Conservation (phyloP, 129 eudicot genomes). For the Oenanthe sinensis region DNA sequence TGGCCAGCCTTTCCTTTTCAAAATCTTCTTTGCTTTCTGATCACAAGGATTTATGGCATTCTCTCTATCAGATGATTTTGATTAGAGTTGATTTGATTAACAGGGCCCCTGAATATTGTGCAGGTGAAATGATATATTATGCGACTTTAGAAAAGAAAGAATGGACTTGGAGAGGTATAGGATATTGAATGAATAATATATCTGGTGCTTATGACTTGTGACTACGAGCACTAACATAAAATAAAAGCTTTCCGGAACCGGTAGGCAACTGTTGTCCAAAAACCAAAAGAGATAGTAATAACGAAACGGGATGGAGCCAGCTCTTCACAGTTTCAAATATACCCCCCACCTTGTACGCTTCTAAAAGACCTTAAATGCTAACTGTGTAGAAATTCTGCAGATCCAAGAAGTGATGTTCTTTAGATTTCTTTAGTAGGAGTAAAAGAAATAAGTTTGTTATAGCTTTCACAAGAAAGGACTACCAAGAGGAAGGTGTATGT, state of each 20-base stretch:
- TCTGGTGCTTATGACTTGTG: constrained; percentile 9
- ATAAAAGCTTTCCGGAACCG: neutral
- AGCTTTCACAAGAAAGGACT: constrained; percentile 21
- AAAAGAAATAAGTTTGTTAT: constrained; percentile 28
- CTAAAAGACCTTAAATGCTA: constrained; percentile 6
- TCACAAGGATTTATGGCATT: neutral
- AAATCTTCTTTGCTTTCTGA: neutral
- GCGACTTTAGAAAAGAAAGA: neutral
- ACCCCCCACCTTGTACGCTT: constrained; percentile 9
- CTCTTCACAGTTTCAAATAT: neutral
- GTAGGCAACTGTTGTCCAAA: neutral
- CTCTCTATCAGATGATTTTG: neutral
- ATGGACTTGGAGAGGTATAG: neutral
- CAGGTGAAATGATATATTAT: neutral
- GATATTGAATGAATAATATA: neutral
- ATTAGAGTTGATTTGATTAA: constrained; percentile 1
- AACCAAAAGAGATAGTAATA: neutral
- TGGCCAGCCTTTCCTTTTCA: neutral
- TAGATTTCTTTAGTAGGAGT: constrained; percentile 20
- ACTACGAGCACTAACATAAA: neutral
- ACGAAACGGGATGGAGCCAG: constrained; percentile 5
- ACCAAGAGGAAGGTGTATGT: constrained; percentile 18
- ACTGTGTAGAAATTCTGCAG: constrained; percentile 30
- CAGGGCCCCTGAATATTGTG: neutral
- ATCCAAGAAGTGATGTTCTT: constrained; percentile 29